Evolutionary conservation across 2,329 filamentous ascomycete species (phyloP).

Genomic region (Microcyclospora tardicrescens): DNA sequence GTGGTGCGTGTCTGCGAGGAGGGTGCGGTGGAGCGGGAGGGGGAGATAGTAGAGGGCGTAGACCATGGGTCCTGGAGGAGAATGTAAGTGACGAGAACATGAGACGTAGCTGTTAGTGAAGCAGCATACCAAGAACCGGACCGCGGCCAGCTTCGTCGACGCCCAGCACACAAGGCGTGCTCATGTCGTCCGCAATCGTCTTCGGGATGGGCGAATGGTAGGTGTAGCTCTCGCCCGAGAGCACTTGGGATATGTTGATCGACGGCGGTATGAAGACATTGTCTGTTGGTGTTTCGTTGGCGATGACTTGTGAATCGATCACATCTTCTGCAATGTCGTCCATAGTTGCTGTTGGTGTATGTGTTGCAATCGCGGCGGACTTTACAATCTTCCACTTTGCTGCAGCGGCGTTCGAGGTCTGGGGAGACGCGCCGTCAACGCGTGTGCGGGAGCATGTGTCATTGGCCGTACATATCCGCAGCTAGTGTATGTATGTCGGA

Average conservation of each 20-base stretch:
- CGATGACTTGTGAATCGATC: slow-evolving; percentile 18
- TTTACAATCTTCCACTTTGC: too few species aligned
- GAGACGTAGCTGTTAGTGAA: too few species aligned
- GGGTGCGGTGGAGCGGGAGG: slow-evolving; percentile 50
- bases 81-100: slow-evolving; percentile 3
- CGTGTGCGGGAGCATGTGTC: too few species aligned
- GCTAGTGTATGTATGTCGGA: too few species aligned
- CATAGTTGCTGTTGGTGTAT: slow-evolving; percentile 10
- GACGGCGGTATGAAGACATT: slow-evolving; percentile 37
- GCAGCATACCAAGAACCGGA: slow-evolving; percentile 68
- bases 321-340: slow-evolving; percentile 19
- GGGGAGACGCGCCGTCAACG: too few species aligned
- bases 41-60: slow-evolving; percentile 60
- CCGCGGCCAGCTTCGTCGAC: slow-evolving; percentile 91
- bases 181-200: slow-evolving; percentile 28
- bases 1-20: slow-evolving; percentile 66
- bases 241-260: slow-evolving; percentile 26
- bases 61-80: slow-evolving; percentile 45
- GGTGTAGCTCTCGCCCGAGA: slow-evolving; percentile 35
- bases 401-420: too few species aligned
- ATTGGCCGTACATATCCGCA: too few species aligned
- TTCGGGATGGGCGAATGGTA: slow-evolving; percentile 34
- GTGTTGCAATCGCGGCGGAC: too few species aligned
- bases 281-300: slow-evolving; percentile 21
- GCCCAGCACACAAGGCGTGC: slow-evolving; percentile 61